Base-by-base conservation (phyloP, 2,329 filamentous ascomycete species). In the Cytospora schulzeri region DNA sequence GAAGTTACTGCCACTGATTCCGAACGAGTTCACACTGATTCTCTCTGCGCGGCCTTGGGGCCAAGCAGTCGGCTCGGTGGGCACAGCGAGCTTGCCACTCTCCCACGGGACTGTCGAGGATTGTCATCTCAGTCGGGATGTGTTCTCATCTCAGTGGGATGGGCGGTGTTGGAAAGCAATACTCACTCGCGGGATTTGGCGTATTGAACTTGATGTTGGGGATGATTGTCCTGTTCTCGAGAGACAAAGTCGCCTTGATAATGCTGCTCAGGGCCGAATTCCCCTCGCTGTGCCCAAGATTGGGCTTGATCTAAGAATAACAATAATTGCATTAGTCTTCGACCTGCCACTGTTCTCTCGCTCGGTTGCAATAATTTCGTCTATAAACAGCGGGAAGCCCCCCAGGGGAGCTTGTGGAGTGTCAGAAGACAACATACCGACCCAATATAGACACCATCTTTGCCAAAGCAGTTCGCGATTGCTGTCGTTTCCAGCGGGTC, bases 401-500 rank as follows among this genome's bases (percentile, higher is more conserved):
- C n/a, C n/a, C n/a, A n/a, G n/a, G n/a, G n/a, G n/a, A n/a, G n/a
- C n/a, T n/a, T n/a, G n/a, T n/a, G n/a, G n/a, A n/a, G n/a, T n/a
- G n/a, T n/a, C n/a, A n/a, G n/a, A n/a, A n/a, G n/a, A n/a, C n/a
- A n/a, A 67, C 66, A 61, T 59, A 76, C 68, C 14, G 71, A 74
- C 24, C 74, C 74, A 31, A 75, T 73, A 41, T 69, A 68, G 0
- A 72, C 66, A 0, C 70, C 72, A 3, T 67, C 38, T 1, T 69
- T 58, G 0, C 70, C 71, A 66, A 76, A 77, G 1, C 74, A 70
- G 1, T 64, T 67, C 0, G 68, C 67, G 15, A 81, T 71, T 0
- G 76, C 78, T 1, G 57, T 55, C 0, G 73, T 70, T 63, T 81
- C 79, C 0, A 73, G 63, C 0, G 74, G 74, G 59, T 79, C 77